Base-by-base conservation (phyloP, 495 filamentous ascomycete genomes). In the Xylaria acuta region DNA sequence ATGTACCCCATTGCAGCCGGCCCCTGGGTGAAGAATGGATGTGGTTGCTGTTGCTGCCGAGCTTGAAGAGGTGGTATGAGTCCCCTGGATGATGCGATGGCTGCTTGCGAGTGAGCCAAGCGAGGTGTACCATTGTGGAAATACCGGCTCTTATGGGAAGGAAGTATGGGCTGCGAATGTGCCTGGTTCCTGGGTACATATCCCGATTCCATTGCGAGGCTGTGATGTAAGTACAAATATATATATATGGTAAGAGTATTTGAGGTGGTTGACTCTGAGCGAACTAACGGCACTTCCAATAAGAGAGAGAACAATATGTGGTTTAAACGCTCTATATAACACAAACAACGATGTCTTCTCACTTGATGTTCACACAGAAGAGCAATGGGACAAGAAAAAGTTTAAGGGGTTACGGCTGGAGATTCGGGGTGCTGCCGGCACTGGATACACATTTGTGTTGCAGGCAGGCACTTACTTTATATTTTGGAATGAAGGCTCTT, bases 1-100 rank as follows among this genome's bases (percentile, higher is more conserved):
- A 69, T 25, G 34, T 62, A 69, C 22, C 54, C 54, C 41, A 47
- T 69, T 62, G 67, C 56, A 20, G 54, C 56, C 18, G 67, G 54
- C 7, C 54, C 41, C 1, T 38, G 40, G 27, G 27, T 18, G n/a
- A 69, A 62, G 30, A 47, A 69, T 45, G 40, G 54, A 47, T 45
- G 54, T 30, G 20, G 34, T 9, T 59, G 53, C 41, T 49, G 65
- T 6, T 59, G 53, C 2, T 18, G 56, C 0, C 36, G 54, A 51
- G 30, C 25, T 30, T 34, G 67, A 36, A 62, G 67, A 49, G 58
- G 27, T 62, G 41, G 14, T 25, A 47, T 36, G 30, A 14, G 20
- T 0, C 54, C 16, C 30, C 34, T 16, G 22, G 64, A 12, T 58
- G 51, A 58, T 45, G 51, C 65, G 3, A 58, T n/a, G 65, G 51